Conservation (phyloP, 371 early-diverging fungal species). For the Rhizopus stolonifer region DNA sequence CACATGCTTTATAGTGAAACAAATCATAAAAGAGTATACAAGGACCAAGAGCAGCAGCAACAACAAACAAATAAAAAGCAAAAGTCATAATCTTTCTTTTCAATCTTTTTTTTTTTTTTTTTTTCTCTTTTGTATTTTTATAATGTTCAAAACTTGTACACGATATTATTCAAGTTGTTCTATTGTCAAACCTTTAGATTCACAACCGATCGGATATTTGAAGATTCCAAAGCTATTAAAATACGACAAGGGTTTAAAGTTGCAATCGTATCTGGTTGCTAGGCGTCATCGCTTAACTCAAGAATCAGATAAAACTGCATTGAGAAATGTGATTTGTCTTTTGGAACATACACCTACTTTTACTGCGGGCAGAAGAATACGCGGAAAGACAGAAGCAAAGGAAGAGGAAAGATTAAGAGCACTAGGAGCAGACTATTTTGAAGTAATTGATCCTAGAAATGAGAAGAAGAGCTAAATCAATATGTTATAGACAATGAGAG, state of each 20-base stretch:
- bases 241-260: constrained; percentile 54
- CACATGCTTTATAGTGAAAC: neutral
- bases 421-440: constrained; percentile 79
- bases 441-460: constrained; percentile 35
- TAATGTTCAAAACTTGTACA: neutral
- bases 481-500: constrained; percentile 66
- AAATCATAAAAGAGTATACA: constrained; percentile 1
- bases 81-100: constrained; percentile 8
- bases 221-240: constrained; percentile 29
- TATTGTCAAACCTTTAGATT: constrained; percentile 12
- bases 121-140: constrained; percentile 2
- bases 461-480: neutral
- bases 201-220: constrained; percentile 25
- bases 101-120: constrained; percentile 1
- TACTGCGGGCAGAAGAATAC: constrained; percentile 88
- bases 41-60: constrained; percentile 2
- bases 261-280: constrained; percentile 58
- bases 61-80: constrained; percentile 7
- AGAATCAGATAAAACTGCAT: neutral
- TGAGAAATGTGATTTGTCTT: constrained; percentile 68
- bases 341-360: constrained; percentile 89
- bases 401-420: constrained; percentile 57
- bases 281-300: constrained; percentile 39
- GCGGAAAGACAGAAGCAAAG: constrained; percentile 50
- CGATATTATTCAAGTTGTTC: constrained; percentile 6